These are phyloP conservation scores for Solanum medicagineum DNA, from an alignment of 257 asterid species.

Conservation along the genomic window DNA sequence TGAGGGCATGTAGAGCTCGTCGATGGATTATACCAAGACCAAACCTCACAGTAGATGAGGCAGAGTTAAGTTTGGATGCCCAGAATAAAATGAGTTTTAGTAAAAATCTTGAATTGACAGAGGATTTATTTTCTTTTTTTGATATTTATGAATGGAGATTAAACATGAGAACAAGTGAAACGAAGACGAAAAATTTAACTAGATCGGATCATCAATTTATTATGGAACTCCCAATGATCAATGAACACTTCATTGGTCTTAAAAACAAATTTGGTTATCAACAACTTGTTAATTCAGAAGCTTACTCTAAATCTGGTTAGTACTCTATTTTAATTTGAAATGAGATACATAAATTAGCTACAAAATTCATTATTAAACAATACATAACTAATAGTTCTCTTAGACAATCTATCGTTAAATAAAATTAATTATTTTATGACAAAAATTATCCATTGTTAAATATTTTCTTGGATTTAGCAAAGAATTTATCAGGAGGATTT, in stretches of 20 bases:
- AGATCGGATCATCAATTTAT: conserved; percentile 14
- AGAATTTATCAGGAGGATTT: neutral
- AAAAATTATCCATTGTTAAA: neutral
- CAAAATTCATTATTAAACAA: neutral
- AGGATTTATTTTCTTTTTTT: conserved; percentile 17
- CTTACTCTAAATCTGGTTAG: conserved; percentile 17
- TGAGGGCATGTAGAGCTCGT: conserved; percentile 40
- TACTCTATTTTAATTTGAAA: neutral
- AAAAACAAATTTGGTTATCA: conserved; percentile 38
- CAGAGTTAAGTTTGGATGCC: conserved; percentile 17
- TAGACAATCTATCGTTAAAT: neutral
- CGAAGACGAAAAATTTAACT: conserved; percentile 28
- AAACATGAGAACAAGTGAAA: conserved; percentile 27
- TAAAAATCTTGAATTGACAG: neutral
- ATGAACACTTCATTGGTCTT: conserved; percentile 26
- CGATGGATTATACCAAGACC: conserved; percentile 57
- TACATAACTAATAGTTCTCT: neutral
- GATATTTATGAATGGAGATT: conserved; percentile 55
- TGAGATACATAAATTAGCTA: neutral
- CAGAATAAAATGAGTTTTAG: neutral
- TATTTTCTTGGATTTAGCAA: neutral
- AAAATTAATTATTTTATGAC: neutral
- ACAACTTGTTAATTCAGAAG: conserved; percentile 20
- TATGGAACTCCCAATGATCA: conserved; percentile 57
- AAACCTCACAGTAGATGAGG: conserved; percentile 31